Evolutionary conservation across 768 basidiomycete genomes (phyloP).

Genomic region (Russula dissimulans): DNA sequence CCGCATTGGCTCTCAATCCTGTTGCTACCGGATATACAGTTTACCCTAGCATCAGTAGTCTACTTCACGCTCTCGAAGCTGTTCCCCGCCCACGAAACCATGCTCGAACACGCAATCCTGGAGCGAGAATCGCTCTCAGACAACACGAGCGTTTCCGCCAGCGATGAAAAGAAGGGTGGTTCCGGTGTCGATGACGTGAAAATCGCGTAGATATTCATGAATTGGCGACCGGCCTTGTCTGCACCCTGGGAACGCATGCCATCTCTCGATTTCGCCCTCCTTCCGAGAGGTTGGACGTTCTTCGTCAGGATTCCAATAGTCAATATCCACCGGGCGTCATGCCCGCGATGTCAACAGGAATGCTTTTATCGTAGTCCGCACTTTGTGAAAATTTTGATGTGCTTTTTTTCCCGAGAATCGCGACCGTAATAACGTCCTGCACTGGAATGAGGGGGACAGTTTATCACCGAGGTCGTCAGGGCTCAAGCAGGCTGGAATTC

Average conservation of each 20-base stretch:
- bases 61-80: conserved; percentile 13
- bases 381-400: not conserved
- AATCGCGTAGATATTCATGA: not conserved
- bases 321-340: not conserved
- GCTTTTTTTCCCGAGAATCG: too few relatives aligned
- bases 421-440: too few relatives aligned
- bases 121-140: not conserved
- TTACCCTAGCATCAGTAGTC: conserved; percentile 13
- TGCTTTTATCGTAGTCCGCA: not conserved
- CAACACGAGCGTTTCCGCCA: not conserved
- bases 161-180: not conserved
- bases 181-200: not conserved
- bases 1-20: not conserved
- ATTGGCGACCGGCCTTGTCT: not conserved
- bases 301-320: not conserved
- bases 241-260: not conserved
- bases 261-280: too few relatives aligned
- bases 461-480: too few relatives aligned
- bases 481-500: too few relatives aligned
- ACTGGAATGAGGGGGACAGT: too few relatives aligned
- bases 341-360: not conserved
- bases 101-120: conserved; percentile 15
- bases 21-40: not conserved
- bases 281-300: not conserved
- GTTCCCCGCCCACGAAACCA: conserved; percentile 16